These are phyloP conservation scores for Dendrobium huoshanense DNA, from an alignment of 106 monocot species.

Conservation along the genomic window DNA sequence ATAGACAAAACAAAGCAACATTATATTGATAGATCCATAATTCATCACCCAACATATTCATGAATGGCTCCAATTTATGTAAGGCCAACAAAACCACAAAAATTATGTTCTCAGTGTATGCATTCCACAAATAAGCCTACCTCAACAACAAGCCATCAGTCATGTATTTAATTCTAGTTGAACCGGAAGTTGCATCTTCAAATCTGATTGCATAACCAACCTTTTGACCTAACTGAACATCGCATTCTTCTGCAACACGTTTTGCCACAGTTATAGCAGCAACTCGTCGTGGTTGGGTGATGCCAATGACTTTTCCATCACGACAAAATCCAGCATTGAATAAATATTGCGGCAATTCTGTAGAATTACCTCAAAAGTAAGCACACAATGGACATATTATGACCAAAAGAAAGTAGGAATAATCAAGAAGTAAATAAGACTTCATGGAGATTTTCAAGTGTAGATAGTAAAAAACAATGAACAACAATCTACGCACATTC, in stretches of 20 bases:
- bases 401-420: background rate
- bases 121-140: conserved; percentile 27
- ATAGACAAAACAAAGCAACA: too few species aligned
- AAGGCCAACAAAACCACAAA: background rate
- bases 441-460: background rate
- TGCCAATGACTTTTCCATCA: conserved; percentile 70
- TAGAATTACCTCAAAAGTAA: conserved; percentile 3
- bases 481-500: background rate
- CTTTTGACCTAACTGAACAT: conserved; percentile 69
- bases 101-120: background rate
- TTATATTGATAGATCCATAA: too few species aligned
- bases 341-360: conserved; percentile 93
- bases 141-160: conserved; percentile 94
- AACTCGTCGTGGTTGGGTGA: conserved; percentile 93
- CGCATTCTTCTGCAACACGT: conserved; percentile 94
- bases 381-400: conserved; percentile 1
- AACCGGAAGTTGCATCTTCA: conserved; percentile 70
- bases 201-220: conserved; percentile 98
- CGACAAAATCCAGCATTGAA: conserved; percentile 74
- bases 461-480: background rate
- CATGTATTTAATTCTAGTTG: conserved; percentile 96
- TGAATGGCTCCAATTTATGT: background rate
- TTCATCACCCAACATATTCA: background rate
- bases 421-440: background rate
- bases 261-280: conserved; percentile 96